These are phyloP conservation scores for Xylariales sp. DNA, from an alignment of 2,329 filamentous ascomycete species.

Conservation along the genomic window DNA sequence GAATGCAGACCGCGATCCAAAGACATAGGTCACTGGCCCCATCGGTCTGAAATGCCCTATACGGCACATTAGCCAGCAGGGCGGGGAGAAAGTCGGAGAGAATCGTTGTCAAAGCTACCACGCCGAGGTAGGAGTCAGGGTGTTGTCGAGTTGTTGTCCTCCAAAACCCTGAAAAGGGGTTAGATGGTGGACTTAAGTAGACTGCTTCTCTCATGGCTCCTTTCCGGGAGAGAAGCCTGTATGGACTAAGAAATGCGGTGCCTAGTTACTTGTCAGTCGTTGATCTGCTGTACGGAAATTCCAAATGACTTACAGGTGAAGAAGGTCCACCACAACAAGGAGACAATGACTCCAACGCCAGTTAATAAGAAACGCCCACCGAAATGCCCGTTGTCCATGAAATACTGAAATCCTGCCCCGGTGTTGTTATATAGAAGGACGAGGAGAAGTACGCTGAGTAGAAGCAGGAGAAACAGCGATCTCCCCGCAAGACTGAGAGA, in stretches of 20 bases:
- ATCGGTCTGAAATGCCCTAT: conserved; percentile 36
- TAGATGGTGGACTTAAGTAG: conserved; percentile 34
- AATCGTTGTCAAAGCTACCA: conserved; percentile 37
- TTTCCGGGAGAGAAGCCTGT: conserved; percentile 34
- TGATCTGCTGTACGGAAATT: conserved; percentile 7
- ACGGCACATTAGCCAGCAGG: conserved; percentile 44
- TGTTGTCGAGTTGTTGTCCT: conserved; percentile 27
- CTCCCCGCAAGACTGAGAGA: conserved; percentile 22
- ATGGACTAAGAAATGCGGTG: conserved; percentile 40
- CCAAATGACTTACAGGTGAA: conserved; percentile 31
- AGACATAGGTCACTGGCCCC: conserved; percentile 36
- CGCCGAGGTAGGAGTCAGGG: conserved; percentile 33
- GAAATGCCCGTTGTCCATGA: conserved; percentile 27
- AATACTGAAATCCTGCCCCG: conserved; percentile 14
- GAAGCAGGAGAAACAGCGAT: conserved; percentile 18
- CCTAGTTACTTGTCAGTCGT: conserved; percentile 25
- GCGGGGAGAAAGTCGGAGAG: conserved; percentile 47
- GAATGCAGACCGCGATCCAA: conserved; percentile 31
- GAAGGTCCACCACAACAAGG: conserved; percentile 30
- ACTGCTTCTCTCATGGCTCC: conserved; percentile 35
- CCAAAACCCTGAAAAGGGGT: conserved; percentile 40
- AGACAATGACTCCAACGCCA: conserved; percentile 27
- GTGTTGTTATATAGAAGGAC: conserved; percentile 26
- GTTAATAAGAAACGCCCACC: conserved; percentile 33
- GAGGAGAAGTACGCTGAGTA: conserved; percentile 18